Percentiles rank a stretch among this genome's conserved stretches.
Evolutionary conservation across 1,139 yeast genomes (phyloP).

Genomic region (Geotrichum carabidarum): DNA sequence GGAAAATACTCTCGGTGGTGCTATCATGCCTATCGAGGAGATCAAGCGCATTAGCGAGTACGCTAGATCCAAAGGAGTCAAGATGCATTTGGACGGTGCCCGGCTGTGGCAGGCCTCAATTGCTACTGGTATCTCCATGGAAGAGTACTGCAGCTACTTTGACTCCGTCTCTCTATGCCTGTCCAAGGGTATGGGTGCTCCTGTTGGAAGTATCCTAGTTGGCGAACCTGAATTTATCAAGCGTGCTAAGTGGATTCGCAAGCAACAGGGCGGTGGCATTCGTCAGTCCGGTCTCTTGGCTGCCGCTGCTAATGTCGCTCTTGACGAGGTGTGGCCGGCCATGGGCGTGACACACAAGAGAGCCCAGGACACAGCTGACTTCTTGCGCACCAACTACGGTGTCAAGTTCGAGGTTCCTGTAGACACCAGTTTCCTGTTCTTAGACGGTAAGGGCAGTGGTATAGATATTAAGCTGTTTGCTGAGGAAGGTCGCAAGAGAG

Average conservation of each 20-base stretch:
- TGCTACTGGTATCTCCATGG: constrained; percentile 63
- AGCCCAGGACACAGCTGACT: constrained; percentile 62
- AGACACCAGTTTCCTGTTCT: constrained; percentile 79
- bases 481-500: constrained; percentile 54
- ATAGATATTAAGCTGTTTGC: constrained; percentile 56
- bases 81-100: constrained; percentile 91
- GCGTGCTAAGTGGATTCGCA: constrained; percentile 80
- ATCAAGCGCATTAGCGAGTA: constrained; percentile 65
- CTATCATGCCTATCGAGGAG: constrained; percentile 76
- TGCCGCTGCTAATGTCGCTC: constrained; percentile 73
- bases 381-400: constrained; percentile 47
- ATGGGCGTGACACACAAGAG: constrained; percentile 59
- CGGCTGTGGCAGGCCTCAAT: constrained; percentile 86
- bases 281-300: constrained; percentile 85
- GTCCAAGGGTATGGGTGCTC: constrained; percentile 91
- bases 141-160: constrained; percentile 70
- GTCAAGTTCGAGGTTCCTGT: constrained; percentile 67
- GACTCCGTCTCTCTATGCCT: constrained; percentile 87
- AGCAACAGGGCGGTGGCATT: constrained; percentile 93
- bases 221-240: constrained; percentile 57
- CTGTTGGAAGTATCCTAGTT: constrained; percentile 85
- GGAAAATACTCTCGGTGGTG: constrained; percentile 86
- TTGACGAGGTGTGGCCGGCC: constrained; percentile 65
- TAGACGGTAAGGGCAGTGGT: constrained; percentile 57
- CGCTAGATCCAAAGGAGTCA: constrained; percentile 59